A percentile compares a stretch with the other conserved stretches of the same genome.
phyloP scores from a whole-genome alignment of 768 basidiomycete genomes.

The Lactarius trivialis region DNA sequence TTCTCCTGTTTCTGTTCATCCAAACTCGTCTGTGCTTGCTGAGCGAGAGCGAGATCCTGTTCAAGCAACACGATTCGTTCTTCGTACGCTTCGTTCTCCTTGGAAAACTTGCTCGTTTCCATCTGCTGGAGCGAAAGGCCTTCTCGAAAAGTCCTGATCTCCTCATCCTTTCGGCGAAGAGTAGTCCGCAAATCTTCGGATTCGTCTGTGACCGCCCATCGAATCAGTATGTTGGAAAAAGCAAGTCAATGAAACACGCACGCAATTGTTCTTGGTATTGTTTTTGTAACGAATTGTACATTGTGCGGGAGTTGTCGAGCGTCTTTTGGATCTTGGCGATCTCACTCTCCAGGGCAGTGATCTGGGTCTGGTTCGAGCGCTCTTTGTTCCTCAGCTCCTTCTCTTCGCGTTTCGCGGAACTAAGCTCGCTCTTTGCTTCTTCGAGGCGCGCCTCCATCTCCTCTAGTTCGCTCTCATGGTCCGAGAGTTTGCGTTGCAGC shows the following conservation, averaged over 20 bases:
- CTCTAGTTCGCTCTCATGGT: slow-evolving; percentile 80
- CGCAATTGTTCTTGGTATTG: slow-evolving; percentile 87
- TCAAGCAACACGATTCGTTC: slow-evolving; percentile 66
- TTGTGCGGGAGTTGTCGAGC: slow-evolving; percentile 64
- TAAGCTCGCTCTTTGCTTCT: slow-evolving; percentile 70
- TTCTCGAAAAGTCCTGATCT: slow-evolving; percentile 60
- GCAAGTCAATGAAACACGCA: slow-evolving; percentile 34
- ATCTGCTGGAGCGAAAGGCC: slow-evolving; percentile 50
- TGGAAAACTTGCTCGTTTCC: slow-evolving; percentile 59
- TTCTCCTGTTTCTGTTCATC: slow-evolving; percentile 97
- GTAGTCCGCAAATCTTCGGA: slow-evolving; percentile 75
- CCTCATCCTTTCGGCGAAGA: slow-evolving; percentile 68
- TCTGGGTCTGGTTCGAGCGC: slow-evolving; percentile 62
- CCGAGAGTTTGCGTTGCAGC: slow-evolving; percentile 55
- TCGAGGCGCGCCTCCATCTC: slow-evolving; percentile 74
- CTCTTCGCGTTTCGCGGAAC: slow-evolving; percentile 79
- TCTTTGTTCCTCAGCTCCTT: slow-evolving; percentile 88
- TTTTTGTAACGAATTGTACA: slow-evolving; percentile 72
- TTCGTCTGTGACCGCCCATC: slow-evolving; percentile 40
- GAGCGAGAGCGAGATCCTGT: slow-evolving; percentile 59
- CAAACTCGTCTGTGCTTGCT: slow-evolving; percentile 64
- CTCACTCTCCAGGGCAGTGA: slow-evolving; percentile 67
- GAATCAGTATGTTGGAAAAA: slow-evolving; percentile 1
- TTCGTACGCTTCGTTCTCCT: slow-evolving; percentile 67
- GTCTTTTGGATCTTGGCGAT: slow-evolving; percentile 67